Percentiles rank a stretch among this genome's conserved stretches.
phyloP scores from a whole-genome alignment of 2,329 filamentous ascomycete genomes.

The Truncatella angustata region DNA sequence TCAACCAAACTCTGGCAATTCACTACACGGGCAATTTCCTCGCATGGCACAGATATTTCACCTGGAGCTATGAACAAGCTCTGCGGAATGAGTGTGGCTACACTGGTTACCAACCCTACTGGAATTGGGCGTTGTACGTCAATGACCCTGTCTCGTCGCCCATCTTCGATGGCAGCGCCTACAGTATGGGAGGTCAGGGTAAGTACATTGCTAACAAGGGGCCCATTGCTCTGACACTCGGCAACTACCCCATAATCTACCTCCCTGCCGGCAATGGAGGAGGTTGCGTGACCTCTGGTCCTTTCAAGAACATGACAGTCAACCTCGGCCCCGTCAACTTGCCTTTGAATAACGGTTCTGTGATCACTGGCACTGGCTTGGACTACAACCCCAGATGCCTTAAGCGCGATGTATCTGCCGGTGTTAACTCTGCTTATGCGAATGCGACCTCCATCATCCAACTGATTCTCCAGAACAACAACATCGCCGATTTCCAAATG shows the following conservation, averaged over 20 bases:
- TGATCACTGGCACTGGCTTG: conserved; percentile 18
- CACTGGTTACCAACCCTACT: conserved; percentile 22
- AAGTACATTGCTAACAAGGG: conserved; percentile 8
- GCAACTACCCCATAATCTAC: conserved; percentile 16
- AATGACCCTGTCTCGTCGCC: conserved; percentile 26
- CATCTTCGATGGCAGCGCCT: conserved; percentile 34
- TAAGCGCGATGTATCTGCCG: conserved; percentile 16
- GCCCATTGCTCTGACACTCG: neutral
- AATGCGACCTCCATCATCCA: conserved; percentile 26
- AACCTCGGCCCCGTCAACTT: conserved; percentile 19
- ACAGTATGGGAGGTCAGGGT: conserved; percentile 32
- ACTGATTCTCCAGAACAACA: conserved; percentile 14
- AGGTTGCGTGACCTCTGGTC: conserved; percentile 35
- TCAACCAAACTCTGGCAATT: conserved; percentile 31
- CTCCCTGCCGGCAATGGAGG: conserved; percentile 13
- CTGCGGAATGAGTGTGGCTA: conserved; percentile 38
- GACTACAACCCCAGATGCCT: conserved; percentile 13
- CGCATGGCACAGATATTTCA: conserved; percentile 14
- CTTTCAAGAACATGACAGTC: conserved; percentile 21
- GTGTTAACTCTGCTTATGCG: conserved; percentile 26
- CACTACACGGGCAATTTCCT: conserved; percentile 27
- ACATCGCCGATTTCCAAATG: conserved; percentile 33
- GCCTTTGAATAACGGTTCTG: conserved; percentile 26
- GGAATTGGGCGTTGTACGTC: conserved; percentile 33
- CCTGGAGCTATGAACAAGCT: conserved; percentile 24